These are phyloP conservation scores for Suhomyces kilbournensis DNA, from an alignment of 805 yeast species.

Conservation along the genomic window DNA sequence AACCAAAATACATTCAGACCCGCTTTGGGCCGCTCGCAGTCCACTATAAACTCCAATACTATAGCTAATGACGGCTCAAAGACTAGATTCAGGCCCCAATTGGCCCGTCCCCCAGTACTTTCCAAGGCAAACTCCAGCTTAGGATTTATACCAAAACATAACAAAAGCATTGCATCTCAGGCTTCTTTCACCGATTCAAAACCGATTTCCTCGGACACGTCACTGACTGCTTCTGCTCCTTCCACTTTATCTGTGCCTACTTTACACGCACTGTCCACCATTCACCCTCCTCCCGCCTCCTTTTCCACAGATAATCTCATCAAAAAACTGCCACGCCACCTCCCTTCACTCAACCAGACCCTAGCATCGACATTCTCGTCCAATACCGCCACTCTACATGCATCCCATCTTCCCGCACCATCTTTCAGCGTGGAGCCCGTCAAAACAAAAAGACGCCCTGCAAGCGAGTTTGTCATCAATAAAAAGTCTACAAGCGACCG, in stretches of 20 bases:
- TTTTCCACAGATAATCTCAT: not conserved
- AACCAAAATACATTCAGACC: conserved; percentile 30
- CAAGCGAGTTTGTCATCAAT: not conserved
- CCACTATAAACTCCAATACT: conserved; percentile 11
- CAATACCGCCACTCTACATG: not conserved
- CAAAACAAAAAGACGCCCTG: not conserved
- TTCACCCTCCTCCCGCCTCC: not conserved
- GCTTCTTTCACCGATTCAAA: not conserved
- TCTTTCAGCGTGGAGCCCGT: not conserved
- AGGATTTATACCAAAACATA: conserved; percentile 23
- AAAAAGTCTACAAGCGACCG: not conserved
- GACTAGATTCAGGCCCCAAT: conserved; percentile 4
- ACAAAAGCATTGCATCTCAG: not conserved
- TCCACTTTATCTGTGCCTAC: not conserved
- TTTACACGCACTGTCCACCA: not conserved
- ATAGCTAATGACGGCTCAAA: not conserved
- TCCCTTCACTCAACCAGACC: not conserved
- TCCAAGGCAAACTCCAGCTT: conserved; percentile 36
- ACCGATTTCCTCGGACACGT: not conserved
- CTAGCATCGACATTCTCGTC: not conserved
- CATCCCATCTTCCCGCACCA: not conserved
- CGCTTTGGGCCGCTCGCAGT: conserved; percentile 30
- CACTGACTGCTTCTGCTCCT: not conserved
- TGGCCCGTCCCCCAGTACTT: conserved; percentile 22
- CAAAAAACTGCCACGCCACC: not conserved